These are phyloP conservation scores for Amylocarpus encephaloides DNA, from an alignment of 2,329 filamentous ascomycete species.

Conservation along the genomic window DNA sequence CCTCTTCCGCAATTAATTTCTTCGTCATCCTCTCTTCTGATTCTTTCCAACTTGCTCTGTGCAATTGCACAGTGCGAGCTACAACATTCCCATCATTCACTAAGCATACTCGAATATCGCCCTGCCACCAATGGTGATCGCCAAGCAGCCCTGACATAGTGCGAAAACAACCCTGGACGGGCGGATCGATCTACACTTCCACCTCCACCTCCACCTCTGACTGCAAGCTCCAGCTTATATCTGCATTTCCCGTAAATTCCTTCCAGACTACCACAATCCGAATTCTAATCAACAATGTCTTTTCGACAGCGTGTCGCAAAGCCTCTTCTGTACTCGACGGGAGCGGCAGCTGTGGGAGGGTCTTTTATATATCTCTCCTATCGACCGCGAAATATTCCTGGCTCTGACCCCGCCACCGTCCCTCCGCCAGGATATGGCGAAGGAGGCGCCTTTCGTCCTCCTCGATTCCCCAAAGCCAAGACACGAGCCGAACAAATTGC, in stretches of 20 bases:
- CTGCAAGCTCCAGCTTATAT: too few relatives aligned
- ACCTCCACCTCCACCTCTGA: background rate
- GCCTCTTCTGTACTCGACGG: conserved; percentile 45
- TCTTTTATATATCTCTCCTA: conserved; percentile 50
- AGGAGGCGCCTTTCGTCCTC: conserved; percentile 57
- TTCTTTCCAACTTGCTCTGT: background rate
- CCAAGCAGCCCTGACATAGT: background rate
- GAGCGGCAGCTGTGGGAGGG: conserved; percentile 39
- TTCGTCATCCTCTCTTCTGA: too few relatives aligned
- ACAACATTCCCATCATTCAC: background rate
- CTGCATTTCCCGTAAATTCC: too few relatives aligned
- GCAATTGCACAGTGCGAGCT: background rate
- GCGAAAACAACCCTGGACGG: background rate
- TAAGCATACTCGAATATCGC: too few relatives aligned
- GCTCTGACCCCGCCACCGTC: conserved; percentile 60
- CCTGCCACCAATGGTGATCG: background rate
- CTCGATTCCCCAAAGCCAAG: conserved; percentile 45
- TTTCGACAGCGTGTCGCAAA: conserved; percentile 39
- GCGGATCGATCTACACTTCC: background rate
- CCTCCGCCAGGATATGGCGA: conserved; percentile 64
- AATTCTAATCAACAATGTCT: conserved; percentile 25
- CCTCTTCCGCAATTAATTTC: too few relatives aligned
- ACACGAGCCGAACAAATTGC: conserved; percentile 44
- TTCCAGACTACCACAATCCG: too few relatives aligned
- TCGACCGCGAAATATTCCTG: conserved; percentile 66